A percentile compares a stretch with the other conserved stretches of the same genome.
These are phyloP conservation scores for Tagetes patula DNA, from an alignment of 129 eudicot genomes.

Conservation along the genomic window DNA sequence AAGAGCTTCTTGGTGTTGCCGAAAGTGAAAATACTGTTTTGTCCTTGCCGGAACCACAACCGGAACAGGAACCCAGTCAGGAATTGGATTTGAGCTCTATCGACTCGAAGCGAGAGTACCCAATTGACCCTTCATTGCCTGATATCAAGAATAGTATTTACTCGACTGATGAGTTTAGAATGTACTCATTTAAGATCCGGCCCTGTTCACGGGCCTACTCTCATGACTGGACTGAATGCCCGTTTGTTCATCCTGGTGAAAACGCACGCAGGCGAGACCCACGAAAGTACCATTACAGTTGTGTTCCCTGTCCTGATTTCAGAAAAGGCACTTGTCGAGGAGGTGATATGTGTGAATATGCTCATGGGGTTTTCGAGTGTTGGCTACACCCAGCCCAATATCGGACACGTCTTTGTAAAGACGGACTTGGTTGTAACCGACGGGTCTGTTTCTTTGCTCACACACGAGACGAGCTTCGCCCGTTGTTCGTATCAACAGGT, in stretches of 20 bases:
- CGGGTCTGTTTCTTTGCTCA: conserved; percentile 88
- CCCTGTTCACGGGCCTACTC: conserved; percentile 54
- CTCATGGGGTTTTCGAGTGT: conserved; percentile 58
- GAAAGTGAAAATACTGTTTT: not conserved
- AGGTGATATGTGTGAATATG: conserved; percentile 46
- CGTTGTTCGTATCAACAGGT: conserved; percentile 67
- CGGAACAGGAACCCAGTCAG: not conserved
- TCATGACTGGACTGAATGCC: conserved; percentile 56
- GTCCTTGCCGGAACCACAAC: not conserved
- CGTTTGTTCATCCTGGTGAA: conserved; percentile 51
- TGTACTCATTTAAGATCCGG: conserved; percentile 43
- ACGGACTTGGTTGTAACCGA: conserved; percentile 58
- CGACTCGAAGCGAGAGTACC: conserved; percentile 40
- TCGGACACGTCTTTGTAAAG: conserved; percentile 65
- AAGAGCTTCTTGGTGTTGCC: conserved; percentile 22
- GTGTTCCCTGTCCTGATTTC: conserved; percentile 49
- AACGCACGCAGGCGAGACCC: conserved; percentile 47
- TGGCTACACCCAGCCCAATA: conserved; percentile 60
- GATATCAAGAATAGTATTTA: conserved; percentile 35
- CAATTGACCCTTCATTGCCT: conserved; percentile 35
- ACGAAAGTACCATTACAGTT: conserved; percentile 40
- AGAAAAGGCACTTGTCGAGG: conserved; percentile 34
- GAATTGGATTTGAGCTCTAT: conserved; percentile 4
- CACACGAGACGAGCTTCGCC: conserved; percentile 70
- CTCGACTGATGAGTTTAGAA: conserved; percentile 44